These are phyloP conservation scores for Mycena floridula DNA, from an alignment of 768 basidiomycete species.

Conservation along the genomic window DNA sequence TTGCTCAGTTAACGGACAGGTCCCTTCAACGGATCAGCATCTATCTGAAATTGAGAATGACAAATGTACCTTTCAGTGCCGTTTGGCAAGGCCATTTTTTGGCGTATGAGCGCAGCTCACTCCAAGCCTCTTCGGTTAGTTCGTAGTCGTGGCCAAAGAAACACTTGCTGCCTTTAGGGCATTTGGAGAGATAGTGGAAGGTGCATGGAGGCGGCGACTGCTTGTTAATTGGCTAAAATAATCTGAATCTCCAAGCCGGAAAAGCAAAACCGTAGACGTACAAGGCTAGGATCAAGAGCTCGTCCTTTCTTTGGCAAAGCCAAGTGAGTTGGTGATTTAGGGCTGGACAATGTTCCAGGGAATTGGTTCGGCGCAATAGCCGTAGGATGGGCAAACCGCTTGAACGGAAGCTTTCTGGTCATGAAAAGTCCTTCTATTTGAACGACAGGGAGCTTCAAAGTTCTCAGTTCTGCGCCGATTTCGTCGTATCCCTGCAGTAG, in stretches of 20 bases:
- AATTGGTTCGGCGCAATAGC: too few relatives aligned
- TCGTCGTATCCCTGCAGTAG: constrained; percentile 41
- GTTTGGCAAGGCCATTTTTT: constrained; percentile 34
- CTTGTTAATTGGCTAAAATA: not conserved
- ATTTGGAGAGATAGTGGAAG: constrained; percentile 30
- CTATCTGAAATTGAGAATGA: not conserved
- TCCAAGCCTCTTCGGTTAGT: constrained; percentile 25
- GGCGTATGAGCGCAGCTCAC: constrained; percentile 29
- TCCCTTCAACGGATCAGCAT: not conserved
- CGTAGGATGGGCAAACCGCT: too few relatives aligned
- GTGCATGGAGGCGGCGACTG: constrained; percentile 37
- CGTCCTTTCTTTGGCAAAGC: not conserved
- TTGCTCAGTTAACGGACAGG: constrained; percentile 11
- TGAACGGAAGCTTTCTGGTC: constrained; percentile 25
- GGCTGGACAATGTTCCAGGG: not conserved
- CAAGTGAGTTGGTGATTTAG: not conserved
- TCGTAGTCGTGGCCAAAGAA: constrained; percentile 33
- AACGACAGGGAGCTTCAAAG: constrained; percentile 30
- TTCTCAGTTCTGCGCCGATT: constrained; percentile 32
- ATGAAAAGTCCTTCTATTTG: constrained; percentile 36
- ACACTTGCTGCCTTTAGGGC: constrained; percentile 26
- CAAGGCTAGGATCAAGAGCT: not conserved
- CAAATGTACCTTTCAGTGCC: constrained; percentile 7
- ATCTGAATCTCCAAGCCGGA: too few relatives aligned
- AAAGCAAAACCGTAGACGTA: not conserved